A percentile compares a stretch with the other conserved stretches of the same genome.
Evolutionary conservation across 345 rosid species (phyloP).

Genomic region (Corchorus olitorius): DNA sequence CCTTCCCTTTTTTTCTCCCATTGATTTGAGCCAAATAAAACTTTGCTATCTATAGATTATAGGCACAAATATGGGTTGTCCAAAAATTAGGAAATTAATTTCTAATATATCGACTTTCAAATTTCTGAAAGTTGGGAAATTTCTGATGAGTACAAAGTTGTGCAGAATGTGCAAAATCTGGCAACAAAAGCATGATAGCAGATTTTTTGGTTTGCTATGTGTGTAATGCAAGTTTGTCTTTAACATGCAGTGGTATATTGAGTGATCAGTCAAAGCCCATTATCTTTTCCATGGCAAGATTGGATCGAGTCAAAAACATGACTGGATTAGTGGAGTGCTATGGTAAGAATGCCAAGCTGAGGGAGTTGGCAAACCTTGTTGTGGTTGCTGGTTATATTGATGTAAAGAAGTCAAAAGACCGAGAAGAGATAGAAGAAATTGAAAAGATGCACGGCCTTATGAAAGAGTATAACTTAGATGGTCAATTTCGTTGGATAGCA

Average conservation of each 20-base stretch:
- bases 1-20: not conserved
- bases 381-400: constrained; percentile 85
- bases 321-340: constrained; percentile 90
- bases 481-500: constrained; percentile 89
- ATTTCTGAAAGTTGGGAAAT: not conserved
- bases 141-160: not conserved
- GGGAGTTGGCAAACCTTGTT: constrained; percentile 90
- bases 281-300: constrained; percentile 97
- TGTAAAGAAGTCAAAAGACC: constrained; percentile 77
- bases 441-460: constrained; percentile 84
- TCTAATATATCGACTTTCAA: not conserved
- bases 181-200: not conserved
- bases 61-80: not conserved
- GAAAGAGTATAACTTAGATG: constrained; percentile 64
- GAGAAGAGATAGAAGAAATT: constrained; percentile 94
- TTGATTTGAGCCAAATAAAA: not conserved
- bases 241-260: constrained; percentile 65
- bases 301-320: constrained; percentile 89
- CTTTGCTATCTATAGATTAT: not conserved
- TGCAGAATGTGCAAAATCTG: not conserved
- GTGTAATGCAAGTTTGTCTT: constrained; percentile 13
- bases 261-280: constrained; percentile 78
- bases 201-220: constrained; percentile 2
- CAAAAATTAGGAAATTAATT: not conserved
- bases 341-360: constrained; percentile 62